Conservation (phyloP, 768 basidiomycete species). For the Cubamyces sp. region DNA sequence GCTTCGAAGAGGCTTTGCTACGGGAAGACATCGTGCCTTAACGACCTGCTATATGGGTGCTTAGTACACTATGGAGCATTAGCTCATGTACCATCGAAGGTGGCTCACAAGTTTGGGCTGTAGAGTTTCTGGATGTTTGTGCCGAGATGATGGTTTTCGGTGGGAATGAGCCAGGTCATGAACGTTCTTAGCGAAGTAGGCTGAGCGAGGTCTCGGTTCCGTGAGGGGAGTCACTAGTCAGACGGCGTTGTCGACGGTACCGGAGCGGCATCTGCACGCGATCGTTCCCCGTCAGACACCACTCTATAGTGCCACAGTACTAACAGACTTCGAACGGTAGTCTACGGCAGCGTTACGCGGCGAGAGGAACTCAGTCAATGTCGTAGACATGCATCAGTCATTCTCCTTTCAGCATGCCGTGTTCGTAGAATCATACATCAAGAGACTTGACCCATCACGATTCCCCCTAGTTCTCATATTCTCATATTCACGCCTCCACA, state of each 20-base stretch:
- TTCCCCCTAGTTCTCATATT: no score
- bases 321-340: no score
- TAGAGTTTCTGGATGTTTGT: no score
- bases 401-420: no score
- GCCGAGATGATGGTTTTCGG: not conserved
- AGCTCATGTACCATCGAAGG: no score
- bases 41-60: not conserved
- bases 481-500: not conserved
- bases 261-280: not conserved
- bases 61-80: not conserved
- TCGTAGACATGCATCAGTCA: no score
- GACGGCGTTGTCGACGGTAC: not conserved
- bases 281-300: not conserved
- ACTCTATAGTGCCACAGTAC: not conserved
- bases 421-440: no score
- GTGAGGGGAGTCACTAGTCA: conserved; percentile 2
- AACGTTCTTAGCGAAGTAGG: not conserved
- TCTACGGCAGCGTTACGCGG: no score
- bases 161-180: not conserved
- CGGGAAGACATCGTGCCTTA: not conserved
- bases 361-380: no score
- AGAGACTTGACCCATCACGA: no score
- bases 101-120: no score
- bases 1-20: not conserved
- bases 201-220: conserved; percentile 1